Percentiles rank a stretch among this genome's conserved stretches.
Conservation (phyloP, 768 basidiomycete species). For the Russula ochroleuca region DNA sequence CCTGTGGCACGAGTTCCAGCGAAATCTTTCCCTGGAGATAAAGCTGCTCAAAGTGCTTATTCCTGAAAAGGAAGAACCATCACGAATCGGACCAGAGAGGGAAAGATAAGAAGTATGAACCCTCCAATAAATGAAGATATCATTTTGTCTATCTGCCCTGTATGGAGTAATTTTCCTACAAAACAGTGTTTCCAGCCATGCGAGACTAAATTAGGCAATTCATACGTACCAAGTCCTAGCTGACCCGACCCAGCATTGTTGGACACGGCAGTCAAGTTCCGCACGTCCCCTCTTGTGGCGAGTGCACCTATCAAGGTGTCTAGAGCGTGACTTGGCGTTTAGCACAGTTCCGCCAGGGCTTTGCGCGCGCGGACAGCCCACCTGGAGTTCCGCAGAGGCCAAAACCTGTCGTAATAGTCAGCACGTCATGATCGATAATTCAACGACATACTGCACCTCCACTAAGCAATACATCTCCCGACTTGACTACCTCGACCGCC, state of each 20-base stretch:
- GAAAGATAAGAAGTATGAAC: slow-evolving; percentile 36
- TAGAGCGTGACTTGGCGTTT: slow-evolving; percentile 29
- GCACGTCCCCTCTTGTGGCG: slow-evolving; percentile 67
- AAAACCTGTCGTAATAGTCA: slow-evolving; percentile 53
- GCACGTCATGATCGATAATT: slow-evolving; percentile 1
- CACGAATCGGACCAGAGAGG: slow-evolving; percentile 6
- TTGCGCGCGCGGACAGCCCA: slow-evolving; percentile 32
- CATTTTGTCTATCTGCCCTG: slow-evolving; percentile 74
- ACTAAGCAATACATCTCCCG: slow-evolving; percentile 71
- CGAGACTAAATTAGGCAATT: background rate
- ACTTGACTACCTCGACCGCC: slow-evolving; percentile 77
- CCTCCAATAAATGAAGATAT: slow-evolving; percentile 89
- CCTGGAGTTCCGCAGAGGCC: slow-evolving; percentile 87
- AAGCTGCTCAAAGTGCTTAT: slow-evolving; percentile 78
- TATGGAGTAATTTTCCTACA: slow-evolving; percentile 67
- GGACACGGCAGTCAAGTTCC: slow-evolving; percentile 72
- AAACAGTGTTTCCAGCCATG: background rate
- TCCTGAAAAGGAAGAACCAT: slow-evolving; percentile 42
- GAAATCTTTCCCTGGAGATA: slow-evolving; percentile 80
- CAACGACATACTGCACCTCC: slow-evolving; percentile 54
- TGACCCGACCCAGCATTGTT: slow-evolving; percentile 80
- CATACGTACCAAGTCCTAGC: slow-evolving; percentile 58
- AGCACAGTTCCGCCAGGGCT: slow-evolving; percentile 3
- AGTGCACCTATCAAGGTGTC: slow-evolving; percentile 84
- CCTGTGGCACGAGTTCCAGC: slow-evolving; percentile 87